Evolutionary conservation across 1,139 yeast species (phyloP).

Genomic region (Candida freyschussii): DNA sequence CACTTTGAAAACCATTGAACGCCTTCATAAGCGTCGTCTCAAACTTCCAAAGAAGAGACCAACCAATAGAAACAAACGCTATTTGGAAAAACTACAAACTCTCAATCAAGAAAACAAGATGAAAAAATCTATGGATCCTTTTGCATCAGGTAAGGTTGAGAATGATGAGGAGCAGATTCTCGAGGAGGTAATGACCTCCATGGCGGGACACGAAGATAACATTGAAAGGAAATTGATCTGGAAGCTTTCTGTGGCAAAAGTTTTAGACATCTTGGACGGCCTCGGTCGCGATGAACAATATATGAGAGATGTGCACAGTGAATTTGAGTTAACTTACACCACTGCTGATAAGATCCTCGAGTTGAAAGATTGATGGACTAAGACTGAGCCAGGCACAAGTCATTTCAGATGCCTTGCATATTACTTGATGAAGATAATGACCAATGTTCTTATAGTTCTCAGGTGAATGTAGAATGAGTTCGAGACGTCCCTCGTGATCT

Average conservation of each 20-base stretch:
- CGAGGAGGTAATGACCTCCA: constrained; percentile 1
- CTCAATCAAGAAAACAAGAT: constrained; percentile 1
- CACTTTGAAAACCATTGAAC: constrained; percentile 6
- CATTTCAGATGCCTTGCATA: no score
- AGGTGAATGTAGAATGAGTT: no score
- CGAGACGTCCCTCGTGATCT: no score
- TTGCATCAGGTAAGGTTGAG: constrained; percentile 4
- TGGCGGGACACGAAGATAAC: constrained; percentile 1
- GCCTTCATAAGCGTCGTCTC: constrained; percentile 1
- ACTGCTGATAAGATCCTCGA: no score
- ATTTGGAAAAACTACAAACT: constrained; percentile 2
- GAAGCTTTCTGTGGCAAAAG: constrained; percentile 12
- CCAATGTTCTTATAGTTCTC: no score
- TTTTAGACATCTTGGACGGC: constrained; percentile 9
- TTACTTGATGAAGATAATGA: no score
- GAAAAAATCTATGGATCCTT: constrained; percentile 11
- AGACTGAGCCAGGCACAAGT: no score
- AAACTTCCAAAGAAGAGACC: neutral
- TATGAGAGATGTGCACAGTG: constrained; percentile 4
- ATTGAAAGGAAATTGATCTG: constrained; percentile 7
- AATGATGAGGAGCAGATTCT: constrained; percentile 2
- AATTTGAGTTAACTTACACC: constrained; percentile 8
- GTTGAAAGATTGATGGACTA: no score
- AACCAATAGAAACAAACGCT: constrained; percentile 1
- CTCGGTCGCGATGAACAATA: constrained; percentile 4